phyloP scores from a whole-genome alignment of 345 rosid species.

The Laguncularia racemosa region DNA sequence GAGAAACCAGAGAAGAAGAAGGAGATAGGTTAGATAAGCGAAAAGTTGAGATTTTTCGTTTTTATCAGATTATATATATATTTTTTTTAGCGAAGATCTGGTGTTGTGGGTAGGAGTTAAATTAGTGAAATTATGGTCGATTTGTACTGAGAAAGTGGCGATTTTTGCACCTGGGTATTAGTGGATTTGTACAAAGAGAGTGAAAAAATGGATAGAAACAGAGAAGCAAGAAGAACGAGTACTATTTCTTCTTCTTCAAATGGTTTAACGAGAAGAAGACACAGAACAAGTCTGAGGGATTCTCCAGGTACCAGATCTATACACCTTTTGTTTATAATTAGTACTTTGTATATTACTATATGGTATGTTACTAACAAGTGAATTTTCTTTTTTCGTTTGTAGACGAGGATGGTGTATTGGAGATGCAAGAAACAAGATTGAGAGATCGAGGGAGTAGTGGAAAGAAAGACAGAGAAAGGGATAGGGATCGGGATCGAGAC shows the following conservation, averaged over 20 bases:
- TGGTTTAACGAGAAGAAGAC: slow-evolving; percentile 72
- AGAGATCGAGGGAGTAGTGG: slow-evolving; percentile 57
- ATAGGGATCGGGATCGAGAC: slow-evolving; percentile 65
- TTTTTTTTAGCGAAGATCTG: not conserved
- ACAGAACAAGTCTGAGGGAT: slow-evolving; percentile 74
- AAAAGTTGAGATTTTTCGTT: slow-evolving; percentile 29
- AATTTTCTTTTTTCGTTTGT: slow-evolving; percentile 4
- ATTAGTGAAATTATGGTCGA: slow-evolving; percentile 21
- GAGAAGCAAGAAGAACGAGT: slow-evolving; percentile 76
- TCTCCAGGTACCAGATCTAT: slow-evolving; percentile 84
- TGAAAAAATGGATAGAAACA: slow-evolving; percentile 68
- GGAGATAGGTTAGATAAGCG: slow-evolving; percentile 9
- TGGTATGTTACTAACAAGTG: slow-evolving; percentile 1
- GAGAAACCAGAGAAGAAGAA: slow-evolving; percentile 1
- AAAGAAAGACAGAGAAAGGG: slow-evolving; percentile 79
- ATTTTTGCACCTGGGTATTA: slow-evolving; percentile 9
- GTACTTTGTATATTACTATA: not conserved
- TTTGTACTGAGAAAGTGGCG: slow-evolving; percentile 39
- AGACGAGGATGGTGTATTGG: slow-evolving; percentile 80
- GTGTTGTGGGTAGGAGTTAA: slow-evolving; percentile 12
- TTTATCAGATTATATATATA: not conserved
- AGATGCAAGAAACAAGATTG: slow-evolving; percentile 72
- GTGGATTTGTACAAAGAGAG: slow-evolving; percentile 15
- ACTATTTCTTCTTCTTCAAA: slow-evolving; percentile 48
- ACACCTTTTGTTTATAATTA: not conserved